A percentile compares a stretch with the other conserved stretches of the same genome.
Evolutionary conservation across 495 filamentous ascomycete species (phyloP).

Genomic region (Penicillium maclennaniae): DNA sequence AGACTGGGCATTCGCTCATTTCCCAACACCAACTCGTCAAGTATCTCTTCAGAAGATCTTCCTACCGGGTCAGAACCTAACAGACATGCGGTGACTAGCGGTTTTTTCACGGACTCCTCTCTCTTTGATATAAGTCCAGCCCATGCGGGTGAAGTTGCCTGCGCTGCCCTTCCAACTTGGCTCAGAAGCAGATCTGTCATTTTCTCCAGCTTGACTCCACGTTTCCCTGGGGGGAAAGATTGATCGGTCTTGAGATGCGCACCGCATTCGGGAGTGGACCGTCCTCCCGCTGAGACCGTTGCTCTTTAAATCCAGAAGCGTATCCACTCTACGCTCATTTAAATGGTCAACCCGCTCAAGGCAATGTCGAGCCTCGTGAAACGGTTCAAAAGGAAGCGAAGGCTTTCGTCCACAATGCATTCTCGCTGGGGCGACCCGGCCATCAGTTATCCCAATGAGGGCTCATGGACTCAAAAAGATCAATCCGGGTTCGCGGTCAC

Average conservation of each 20-base stretch:
- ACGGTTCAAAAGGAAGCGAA: constrained; percentile 37
- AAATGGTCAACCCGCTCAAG: constrained; percentile 26
- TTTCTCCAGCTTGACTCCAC: not conserved
- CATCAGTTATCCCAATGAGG: constrained; percentile 41
- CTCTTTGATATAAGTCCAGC: constrained; percentile 28
- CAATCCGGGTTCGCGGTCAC: constrained; percentile 21
- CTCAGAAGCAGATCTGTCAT: constrained; percentile 1
- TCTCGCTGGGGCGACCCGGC: constrained; percentile 42
- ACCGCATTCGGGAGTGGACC: constrained; percentile 15
- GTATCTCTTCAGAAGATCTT: constrained; percentile 22
- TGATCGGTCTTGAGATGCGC: constrained; percentile 18
- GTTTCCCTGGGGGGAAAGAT: constrained; percentile 9
- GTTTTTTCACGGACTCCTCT: constrained; percentile 8
- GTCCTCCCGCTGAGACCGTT: constrained; percentile 16
- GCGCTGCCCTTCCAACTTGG: not conserved
- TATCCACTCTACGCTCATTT: constrained; percentile 5
- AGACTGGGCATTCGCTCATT: constrained; percentile 10
- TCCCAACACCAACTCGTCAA: constrained; percentile 12
- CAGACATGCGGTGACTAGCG: constrained; percentile 19
- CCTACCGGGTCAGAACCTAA: constrained; percentile 11
- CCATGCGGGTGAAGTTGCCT: constrained; percentile 13
- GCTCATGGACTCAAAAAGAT: constrained; percentile 43
- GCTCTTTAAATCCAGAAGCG: not conserved
- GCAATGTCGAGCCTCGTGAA: constrained; percentile 37
- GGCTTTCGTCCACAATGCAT: constrained; percentile 39